Percentiles rank a stretch among this genome's conserved stretches.
These are phyloP conservation scores for Arabidopsis lyrata DNA, from an alignment of 441 rosid species.

Conservation along the genomic window DNA sequence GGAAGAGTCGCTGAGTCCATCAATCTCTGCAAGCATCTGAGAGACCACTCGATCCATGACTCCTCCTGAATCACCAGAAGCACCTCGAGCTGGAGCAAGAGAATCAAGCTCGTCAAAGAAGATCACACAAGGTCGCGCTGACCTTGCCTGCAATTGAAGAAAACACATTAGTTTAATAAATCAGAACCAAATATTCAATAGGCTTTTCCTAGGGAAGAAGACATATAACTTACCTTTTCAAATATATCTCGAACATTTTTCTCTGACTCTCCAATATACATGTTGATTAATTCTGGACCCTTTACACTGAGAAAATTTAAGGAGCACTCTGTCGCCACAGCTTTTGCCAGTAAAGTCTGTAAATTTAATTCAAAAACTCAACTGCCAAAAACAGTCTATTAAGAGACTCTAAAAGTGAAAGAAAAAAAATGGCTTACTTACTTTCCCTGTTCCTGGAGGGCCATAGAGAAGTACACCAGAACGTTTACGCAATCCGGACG, in stretches of 20 bases:
- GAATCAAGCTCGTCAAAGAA: constrained; percentile 99
- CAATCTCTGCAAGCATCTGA: constrained; percentile 99
- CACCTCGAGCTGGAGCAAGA: constrained; percentile 99
- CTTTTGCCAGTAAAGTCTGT: constrained; percentile 95
- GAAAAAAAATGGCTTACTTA: constrained; percentile 55
- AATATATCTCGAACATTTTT: constrained; percentile 95
- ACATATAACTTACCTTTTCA: constrained; percentile 64
- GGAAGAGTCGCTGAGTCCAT: constrained; percentile 84
- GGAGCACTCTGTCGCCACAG: constrained; percentile 98
- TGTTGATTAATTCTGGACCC: constrained; percentile 98
- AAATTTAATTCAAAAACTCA: constrained; percentile 42
- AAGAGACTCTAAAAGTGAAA: constrained; percentile 13
- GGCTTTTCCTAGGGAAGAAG: not conserved
- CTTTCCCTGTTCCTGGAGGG: constrained; percentile 99
- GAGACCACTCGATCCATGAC: constrained; percentile 99
- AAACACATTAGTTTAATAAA: not conserved
- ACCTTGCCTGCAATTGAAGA: constrained; percentile 76
- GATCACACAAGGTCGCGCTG: constrained; percentile 96
- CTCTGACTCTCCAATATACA: constrained; percentile 99
- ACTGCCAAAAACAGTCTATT: not conserved
- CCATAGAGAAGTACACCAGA: constrained; percentile 99
- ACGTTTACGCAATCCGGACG: constrained; percentile 95
- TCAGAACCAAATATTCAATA: not conserved
- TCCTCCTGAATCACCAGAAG: constrained; percentile 98
- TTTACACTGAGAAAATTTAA: constrained; percentile 94